phyloP scores from a whole-genome alignment of 2,329 filamentous ascomycete genomes.

The Colletotrichum lini region DNA sequence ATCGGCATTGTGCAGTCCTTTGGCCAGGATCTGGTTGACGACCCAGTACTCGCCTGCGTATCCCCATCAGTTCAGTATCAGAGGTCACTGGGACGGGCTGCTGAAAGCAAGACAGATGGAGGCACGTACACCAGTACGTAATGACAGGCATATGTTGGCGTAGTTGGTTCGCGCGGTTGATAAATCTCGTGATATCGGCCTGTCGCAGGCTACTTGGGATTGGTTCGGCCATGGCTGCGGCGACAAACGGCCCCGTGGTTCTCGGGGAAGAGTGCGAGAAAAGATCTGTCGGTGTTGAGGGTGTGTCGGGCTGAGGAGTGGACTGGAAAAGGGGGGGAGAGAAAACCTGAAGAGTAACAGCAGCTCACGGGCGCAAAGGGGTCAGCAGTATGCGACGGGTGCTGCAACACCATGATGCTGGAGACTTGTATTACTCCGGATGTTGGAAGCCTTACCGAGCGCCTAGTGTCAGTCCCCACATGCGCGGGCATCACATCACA shows the following conservation, averaged over 20 bases:
- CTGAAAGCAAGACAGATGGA: neutral
- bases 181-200: conserved; percentile 87
- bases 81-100: neutral
- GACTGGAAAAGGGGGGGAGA: neutral
- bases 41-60: conserved; percentile 87
- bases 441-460: conserved; percentile 27
- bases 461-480: conserved; percentile 22
- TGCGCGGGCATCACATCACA: conserved; percentile 33
- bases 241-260: neutral
- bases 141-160: conserved; percentile 88
- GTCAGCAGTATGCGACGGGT: conserved; percentile 28
- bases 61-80: conserved; percentile 10
- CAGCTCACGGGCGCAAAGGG: conserved; percentile 34
- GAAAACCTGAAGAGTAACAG: neutral
- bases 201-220: conserved; percentile 82
- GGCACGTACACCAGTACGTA: conserved; percentile 90
- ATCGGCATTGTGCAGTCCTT: conserved; percentile 83
- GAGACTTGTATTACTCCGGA: conserved; percentile 27
- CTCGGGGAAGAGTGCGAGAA: neutral
- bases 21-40: conserved; percentile 89
- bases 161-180: conserved; percentile 86
- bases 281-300: neutral
- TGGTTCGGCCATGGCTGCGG: conserved; percentile 74
- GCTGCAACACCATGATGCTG: conserved; percentile 26
- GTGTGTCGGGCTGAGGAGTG: neutral